phyloP scores from a whole-genome alignment of 2,329 filamentous ascomycete species.

The Trichoderma afroharzianum region DNA sequence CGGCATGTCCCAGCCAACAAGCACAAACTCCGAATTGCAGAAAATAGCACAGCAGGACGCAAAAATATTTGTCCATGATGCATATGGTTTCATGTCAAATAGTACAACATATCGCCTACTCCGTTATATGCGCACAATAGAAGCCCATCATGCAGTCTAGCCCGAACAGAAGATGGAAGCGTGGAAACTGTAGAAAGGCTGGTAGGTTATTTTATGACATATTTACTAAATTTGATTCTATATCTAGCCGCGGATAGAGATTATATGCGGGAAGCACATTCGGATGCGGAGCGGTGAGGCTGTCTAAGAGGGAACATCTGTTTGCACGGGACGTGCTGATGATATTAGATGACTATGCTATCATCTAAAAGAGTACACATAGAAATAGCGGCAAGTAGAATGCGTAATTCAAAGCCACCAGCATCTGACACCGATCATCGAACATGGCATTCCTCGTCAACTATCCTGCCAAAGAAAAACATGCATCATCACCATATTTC shows the following conservation, averaged over 20 bases:
- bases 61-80: neutral
- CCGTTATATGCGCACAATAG: neutral
- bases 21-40: neutral
- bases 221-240: neutral
- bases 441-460: neutral
- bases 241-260: neutral
- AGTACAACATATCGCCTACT: neutral
- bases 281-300: neutral
- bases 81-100: neutral
- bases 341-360: neutral
- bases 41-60: neutral
- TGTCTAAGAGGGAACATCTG: neutral
- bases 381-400: neutral
- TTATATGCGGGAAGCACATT: neutral
- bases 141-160: neutral
- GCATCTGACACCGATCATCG: neutral
- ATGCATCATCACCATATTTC: too few relatives aligned
- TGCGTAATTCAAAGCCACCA: neutral
- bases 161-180: neutral
- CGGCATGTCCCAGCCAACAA: neutral
- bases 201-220: neutral
- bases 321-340: neutral
- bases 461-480: neutral
- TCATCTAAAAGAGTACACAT: neutral
- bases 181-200: neutral